Evolutionary conservation across 352 stramenopile genomes (phyloP).

Genomic region (Plasmopara halstedii): DNA sequence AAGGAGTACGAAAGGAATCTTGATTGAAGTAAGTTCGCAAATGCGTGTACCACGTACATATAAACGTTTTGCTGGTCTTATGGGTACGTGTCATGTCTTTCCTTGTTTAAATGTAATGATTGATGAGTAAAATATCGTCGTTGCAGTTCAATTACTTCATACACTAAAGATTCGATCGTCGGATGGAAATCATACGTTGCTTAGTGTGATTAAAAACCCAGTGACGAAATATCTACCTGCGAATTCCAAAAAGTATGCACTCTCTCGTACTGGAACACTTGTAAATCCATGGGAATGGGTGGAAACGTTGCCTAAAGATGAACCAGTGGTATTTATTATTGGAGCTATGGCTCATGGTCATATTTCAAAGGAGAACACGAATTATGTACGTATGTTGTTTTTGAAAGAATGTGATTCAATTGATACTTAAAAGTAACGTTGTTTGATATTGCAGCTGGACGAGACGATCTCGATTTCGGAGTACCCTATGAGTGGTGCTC

Average conservation of each 20-base stretch:
- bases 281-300: conserved; percentile 95
- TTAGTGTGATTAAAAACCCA: conserved; percentile 99
- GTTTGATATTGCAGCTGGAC: conserved; percentile 67
- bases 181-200: conserved; percentile 93
- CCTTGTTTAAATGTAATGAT: conserved; percentile 1
- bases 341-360: conserved; percentile 96
- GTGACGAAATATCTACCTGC: conserved; percentile 95
- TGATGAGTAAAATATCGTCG: conserved; percentile 23
- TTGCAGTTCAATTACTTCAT: conserved; percentile 97
- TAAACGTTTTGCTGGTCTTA: conserved; percentile 96
- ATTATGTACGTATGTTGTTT: conserved; percentile 72
- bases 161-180: conserved; percentile 99
- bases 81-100: conserved; percentile 60
- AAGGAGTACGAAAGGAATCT: conserved; percentile 93
- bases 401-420: not conserved
- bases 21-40: conserved; percentile 97
- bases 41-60: conserved; percentile 99
- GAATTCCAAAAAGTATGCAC: conserved; percentile 92
- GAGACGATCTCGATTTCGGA: conserved; percentile 97
- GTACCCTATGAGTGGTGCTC: conserved; percentile 96
- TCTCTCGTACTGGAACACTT: conserved; percentile 90
- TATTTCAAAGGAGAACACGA: conserved; percentile 96
- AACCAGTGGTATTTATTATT: conserved; percentile 96
- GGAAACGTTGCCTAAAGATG: conserved; percentile 82
- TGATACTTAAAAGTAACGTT: conserved; percentile 4